Base-by-base conservation (phyloP, 208 protist species). In the Endotrypanum monterogeii region DNA sequence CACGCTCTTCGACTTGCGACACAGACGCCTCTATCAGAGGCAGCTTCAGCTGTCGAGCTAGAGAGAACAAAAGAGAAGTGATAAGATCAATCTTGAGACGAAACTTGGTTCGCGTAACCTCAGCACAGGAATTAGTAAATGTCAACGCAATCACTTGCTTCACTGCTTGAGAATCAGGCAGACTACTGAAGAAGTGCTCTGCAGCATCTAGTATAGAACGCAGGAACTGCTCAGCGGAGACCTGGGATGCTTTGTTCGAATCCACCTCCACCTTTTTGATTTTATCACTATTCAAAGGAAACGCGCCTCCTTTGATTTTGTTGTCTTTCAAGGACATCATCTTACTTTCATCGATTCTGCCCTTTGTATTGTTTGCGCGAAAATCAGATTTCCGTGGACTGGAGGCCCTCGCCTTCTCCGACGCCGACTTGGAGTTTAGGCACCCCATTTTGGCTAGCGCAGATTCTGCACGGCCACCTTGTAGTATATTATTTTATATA, bases 21-120 rank as follows among this genome's bases (percentile, higher is more conserved):
- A 94, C 62, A 14, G 78, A 74, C 30, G 72, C 80, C 48, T 87
- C 65, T 41, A 96, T 80, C 28, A 88, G 73, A 39, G 82, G 78
- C 55, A 96, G 74, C 74, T 90, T 90, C 30, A 80, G 30, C 71
- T 87, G 73, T 71, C 61, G 71, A 67, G 56, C 70, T 62, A 76
- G 73, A 60, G 55, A 83, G 37, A 6, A 55, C 56, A 68, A 57
- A 48, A 88, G 69, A 28, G 72, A 69, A 9, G 84, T 83, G 54
- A 94, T 87, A 35, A 76, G 71, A 35, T 88, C 87, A 44, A 89
- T 80, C 76, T 90, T 94, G 65, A 96, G 79, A 37, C 89, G 89
- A 67, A 93, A 94, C 83, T 90, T 94, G 41, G 78, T 96, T 16
- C 92, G 89, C 50, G 84, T 88, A 51, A 94, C 84, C 69, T 96